phyloP scores from a whole-genome alignment of 768 basidiomycete genomes.

The Agaricus subrufescens region DNA sequence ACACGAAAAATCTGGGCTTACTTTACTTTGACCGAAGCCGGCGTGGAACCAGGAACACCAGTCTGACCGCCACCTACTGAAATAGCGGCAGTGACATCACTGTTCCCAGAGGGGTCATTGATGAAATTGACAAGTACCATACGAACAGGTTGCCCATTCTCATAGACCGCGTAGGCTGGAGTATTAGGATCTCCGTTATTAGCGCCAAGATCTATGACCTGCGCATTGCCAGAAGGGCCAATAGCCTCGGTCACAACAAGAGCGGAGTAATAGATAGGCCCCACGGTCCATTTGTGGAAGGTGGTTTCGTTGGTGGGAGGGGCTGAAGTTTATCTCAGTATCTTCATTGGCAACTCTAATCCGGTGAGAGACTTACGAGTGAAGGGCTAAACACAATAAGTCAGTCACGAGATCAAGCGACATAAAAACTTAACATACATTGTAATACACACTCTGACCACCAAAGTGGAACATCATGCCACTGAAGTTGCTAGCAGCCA shows the following conservation, averaged over 20 bases:
- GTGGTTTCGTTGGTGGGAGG: slow-evolving; percentile 54
- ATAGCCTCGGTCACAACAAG: slow-evolving; percentile 67
- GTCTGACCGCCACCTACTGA: slow-evolving; percentile 37
- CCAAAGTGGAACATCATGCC: slow-evolving; percentile 52
- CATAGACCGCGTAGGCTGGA: slow-evolving; percentile 72
- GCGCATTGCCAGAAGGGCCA: slow-evolving; percentile 54
- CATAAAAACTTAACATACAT: slow-evolving; percentile 35
- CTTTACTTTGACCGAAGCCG: slow-evolving; percentile 53
- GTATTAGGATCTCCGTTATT: slow-evolving; percentile 50
- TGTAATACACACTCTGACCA: slow-evolving; percentile 62
- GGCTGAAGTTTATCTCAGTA: slow-evolving; percentile 23
- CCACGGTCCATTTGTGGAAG: slow-evolving; percentile 71
- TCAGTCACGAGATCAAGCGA: slow-evolving; percentile 29
- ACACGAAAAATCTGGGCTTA: slow-evolving; percentile 20
- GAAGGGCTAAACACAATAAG: slow-evolving; percentile 47
- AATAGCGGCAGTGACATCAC: slow-evolving; percentile 49
- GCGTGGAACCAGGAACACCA: slow-evolving; percentile 31
- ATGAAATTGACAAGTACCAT: slow-evolving; percentile 73
- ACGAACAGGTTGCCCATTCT: slow-evolving; percentile 54
- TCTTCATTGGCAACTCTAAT: background rate
- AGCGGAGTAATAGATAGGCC: slow-evolving; percentile 71
- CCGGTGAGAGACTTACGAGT: slow-evolving; percentile 39
- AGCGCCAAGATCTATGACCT: slow-evolving; percentile 58
- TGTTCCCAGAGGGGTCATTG: slow-evolving; percentile 53
- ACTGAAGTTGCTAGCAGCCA: slow-evolving; percentile 51